These are phyloP conservation scores for Lantana camara DNA, from an alignment of 257 asterid genomes.

Conservation along the genomic window DNA sequence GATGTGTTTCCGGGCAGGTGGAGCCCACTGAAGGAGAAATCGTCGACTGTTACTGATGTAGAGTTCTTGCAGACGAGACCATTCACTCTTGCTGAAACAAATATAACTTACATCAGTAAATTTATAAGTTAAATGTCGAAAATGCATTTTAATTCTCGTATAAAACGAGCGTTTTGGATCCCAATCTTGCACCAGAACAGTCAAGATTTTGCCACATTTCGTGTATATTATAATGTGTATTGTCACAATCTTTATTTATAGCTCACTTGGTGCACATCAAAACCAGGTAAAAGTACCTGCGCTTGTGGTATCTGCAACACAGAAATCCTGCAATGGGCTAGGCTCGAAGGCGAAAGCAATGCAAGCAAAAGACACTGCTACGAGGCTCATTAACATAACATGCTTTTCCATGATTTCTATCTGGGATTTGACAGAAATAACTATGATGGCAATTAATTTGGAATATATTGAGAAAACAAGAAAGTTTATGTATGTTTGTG, in stretches of 20 bases:
- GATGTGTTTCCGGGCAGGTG: slow-evolving; percentile 31
- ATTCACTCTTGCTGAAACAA: slow-evolving; percentile 25
- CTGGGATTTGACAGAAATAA: background rate
- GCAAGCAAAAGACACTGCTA: too few relatives aligned
- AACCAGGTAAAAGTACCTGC: slow-evolving; percentile 2
- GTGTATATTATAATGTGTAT: too few relatives aligned
- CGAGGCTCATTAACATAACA: slow-evolving; percentile 10
- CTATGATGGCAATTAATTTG: too few relatives aligned
- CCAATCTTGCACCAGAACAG: too few relatives aligned
- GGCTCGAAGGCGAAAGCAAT: slow-evolving; percentile 38
- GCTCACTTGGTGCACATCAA: too few relatives aligned
- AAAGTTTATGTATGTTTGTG: background rate
- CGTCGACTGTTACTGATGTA: slow-evolving; percentile 5
- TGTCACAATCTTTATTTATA: background rate
- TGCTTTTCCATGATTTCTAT: slow-evolving; percentile 16
- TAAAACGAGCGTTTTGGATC: slow-evolving; percentile 76
- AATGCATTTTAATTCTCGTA: slow-evolving; percentile 99
- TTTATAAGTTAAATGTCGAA: slow-evolving; percentile 49
- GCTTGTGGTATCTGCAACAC: slow-evolving; percentile 30
- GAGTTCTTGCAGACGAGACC: slow-evolving; percentile 20
- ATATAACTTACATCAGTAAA: too few relatives aligned
- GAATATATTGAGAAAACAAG: background rate
- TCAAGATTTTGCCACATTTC: too few relatives aligned
- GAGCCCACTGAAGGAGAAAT: slow-evolving; percentile 34
- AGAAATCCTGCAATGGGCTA: slow-evolving; percentile 39